Percentiles rank a stretch among this genome's conserved stretches.
Conservation (phyloP, 192 early-diverging fungal genomes). For the Backusella sp. region DNA sequence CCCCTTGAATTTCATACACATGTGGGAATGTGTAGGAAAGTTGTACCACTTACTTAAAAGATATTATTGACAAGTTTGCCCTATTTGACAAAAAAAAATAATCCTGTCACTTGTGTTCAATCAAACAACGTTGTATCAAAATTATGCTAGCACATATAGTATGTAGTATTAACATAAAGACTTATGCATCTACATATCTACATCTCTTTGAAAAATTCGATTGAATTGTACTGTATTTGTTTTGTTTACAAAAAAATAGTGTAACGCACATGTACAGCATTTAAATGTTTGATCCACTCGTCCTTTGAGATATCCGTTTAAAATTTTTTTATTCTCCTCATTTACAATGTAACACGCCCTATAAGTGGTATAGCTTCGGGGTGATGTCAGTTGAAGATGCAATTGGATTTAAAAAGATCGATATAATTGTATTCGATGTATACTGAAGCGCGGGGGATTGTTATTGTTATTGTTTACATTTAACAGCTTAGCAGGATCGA, state of each 20-base stretch:
- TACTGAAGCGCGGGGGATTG: neutral
- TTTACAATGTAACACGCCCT: conserved; percentile 1
- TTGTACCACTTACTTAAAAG: neutral
- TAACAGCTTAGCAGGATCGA: neutral
- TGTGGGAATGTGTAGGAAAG: neutral
- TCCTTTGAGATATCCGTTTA: neutral
- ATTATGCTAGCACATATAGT: neutral
- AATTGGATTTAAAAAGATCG: neutral
- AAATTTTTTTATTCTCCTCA: neutral
- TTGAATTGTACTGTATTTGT: neutral
- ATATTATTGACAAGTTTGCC: neutral
- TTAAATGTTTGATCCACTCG: neutral
- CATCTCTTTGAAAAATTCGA: neutral
- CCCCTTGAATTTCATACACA: neutral
- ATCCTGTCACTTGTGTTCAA: neutral
- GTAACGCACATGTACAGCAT: conserved; percentile 5
- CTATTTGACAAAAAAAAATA: neutral
- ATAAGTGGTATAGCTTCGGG: neutral
- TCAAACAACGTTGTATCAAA: neutral
- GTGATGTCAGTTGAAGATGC: neutral
- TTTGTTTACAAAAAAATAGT: conserved; percentile 6
- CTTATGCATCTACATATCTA: neutral
- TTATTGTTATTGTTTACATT: neutral
- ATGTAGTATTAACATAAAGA: neutral
- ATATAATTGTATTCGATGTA: neutral